Base-by-base conservation (phyloP, 768 basidiomycete species). In the Paxillus rubicundulus region DNA sequence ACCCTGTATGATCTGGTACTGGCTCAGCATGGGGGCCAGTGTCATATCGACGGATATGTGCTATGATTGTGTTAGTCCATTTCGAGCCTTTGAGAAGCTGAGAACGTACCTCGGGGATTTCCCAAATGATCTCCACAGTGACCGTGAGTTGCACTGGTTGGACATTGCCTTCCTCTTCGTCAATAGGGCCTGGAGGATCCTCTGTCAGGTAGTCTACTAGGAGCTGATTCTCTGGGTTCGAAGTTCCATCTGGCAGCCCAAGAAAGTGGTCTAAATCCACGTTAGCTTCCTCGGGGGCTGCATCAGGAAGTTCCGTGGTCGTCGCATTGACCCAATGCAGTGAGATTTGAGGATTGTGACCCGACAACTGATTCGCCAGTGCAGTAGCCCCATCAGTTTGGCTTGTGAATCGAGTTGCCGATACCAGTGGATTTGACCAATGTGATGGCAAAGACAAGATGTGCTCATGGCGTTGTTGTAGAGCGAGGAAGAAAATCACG, bases 351-450 rank as follows among this genome's bases (percentile, higher is more conserved):
- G 28, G 28, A 30, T 30, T 7, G 9, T 30, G 28, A 9, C 28
- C 6, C 28, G 8, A 30, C 9, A 30, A 30, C 9, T 30, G 28
- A 24, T 24, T 24, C 21, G 54, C 50, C 10, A 52, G 20, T 17
- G 21, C 14, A 16, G 45, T 28, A 8, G 54, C 41, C 14, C 46
- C 55, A 9, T 39, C 27, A 14, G 58, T 46, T 18, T 65, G 57
- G 5, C 28, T 38, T 6, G 45, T 24, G 47, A 55, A 59, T 18
- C 37, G 49, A 37, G 43, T 28, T 1, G 16, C 5, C 1, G 57
- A 57, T n/a, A 51, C 54, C 10, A 60, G 36, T 9, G 57, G 47
- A 41, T 45, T 66, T 3, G 50, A 41, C 66, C 63, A 68, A 24
- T 42, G 43, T 0, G 47, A 24, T 24, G 24, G 42, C 61, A 53